These are phyloP conservation scores for Exophiala sp. DNA, from an alignment of 2,329 filamentous ascomycete species.

Conservation along the genomic window DNA sequence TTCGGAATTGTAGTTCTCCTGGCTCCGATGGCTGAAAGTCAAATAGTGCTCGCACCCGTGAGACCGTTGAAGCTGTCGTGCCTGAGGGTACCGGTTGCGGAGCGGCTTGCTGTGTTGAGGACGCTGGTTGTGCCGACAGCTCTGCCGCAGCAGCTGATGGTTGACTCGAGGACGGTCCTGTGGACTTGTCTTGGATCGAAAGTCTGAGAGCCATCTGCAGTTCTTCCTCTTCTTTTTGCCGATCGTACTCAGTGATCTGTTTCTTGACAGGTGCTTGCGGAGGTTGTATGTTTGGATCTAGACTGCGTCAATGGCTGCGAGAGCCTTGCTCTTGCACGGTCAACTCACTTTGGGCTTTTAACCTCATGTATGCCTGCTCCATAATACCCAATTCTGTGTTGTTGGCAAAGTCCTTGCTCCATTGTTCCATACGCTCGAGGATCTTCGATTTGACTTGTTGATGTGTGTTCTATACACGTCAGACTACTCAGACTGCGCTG, in stretches of 20 bases:
- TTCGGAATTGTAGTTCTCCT: slow-evolving; percentile 92
- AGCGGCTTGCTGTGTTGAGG: slow-evolving; percentile 39
- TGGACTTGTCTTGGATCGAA: slow-evolving; percentile 79
- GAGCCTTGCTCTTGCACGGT: neutral
- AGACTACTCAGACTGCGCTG: slow-evolving; percentile 11
- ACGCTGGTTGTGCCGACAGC: slow-evolving; percentile 35
- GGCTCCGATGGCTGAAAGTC: slow-evolving; percentile 93
- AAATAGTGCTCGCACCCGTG: slow-evolving; percentile 85
- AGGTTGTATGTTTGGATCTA: slow-evolving; percentile 83
- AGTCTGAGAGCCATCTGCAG: slow-evolving; percentile 92
- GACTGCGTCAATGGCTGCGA: slow-evolving; percentile 3
- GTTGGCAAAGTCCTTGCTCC: slow-evolving; percentile 88
- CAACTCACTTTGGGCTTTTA: slow-evolving; percentile 65
- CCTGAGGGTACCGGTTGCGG: slow-evolving; percentile 66
- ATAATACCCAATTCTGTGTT: slow-evolving; percentile 95
- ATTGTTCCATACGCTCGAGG: slow-evolving; percentile 91
- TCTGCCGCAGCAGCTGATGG: slow-evolving; percentile 38
- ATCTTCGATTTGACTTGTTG: slow-evolving; percentile 97
- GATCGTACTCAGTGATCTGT: slow-evolving; percentile 81
- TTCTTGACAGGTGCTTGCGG: slow-evolving; percentile 93
- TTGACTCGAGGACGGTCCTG: slow-evolving; percentile 33
- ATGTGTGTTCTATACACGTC: slow-evolving; percentile 69
- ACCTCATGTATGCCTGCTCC: slow-evolving; percentile 86
- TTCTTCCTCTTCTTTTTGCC: slow-evolving; percentile 95
- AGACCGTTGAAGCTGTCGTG: slow-evolving; percentile 93